Evolutionary conservation across 78 protist species (phyloP), one percentile per base, ranked within the genome.

Genomic region (Dictyostelium purpureum): DNA sequence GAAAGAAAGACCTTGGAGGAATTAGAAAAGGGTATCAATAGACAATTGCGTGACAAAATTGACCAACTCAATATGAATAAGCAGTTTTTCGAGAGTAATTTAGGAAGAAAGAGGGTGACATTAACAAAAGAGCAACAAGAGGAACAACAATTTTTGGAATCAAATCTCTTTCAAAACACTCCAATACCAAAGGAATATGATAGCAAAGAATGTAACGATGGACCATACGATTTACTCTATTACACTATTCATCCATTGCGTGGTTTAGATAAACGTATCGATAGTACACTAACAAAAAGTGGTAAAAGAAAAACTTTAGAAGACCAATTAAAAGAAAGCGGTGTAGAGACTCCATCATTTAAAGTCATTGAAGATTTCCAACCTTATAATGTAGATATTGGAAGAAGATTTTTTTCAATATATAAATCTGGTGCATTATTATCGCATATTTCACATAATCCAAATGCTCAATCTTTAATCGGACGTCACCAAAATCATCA

Each of bases 181-280:
- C 59, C 54, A 5, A 10, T 24, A 3, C 89, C 89, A 43, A 28
- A 26, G n/a, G 67, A 45, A 12, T 67, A 45, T 19, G 42, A 63
- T 2, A 18, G 4, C 10, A 16, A n/a, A 7, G 87, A 78, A 28
- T 40, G 73, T 21, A 49, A 26, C 24, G 78, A 80, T 5, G 78
- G 80, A 38, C 90, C 90, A n/a, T 82, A 82, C 16, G 70, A 82
- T 42, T 35, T 61, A 16, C 54, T 82, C 6, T 79, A 56, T 28
- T 82, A 82, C n/a, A 82, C 90, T 3, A 67, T 82, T 31, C 90
- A 82, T 70, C 90, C 90, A 70, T 57, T 82, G 26, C 59, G 80
- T 19, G 66, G 65, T n/a, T 51, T 49, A 9, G 80, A 74, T 51
- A 40, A 74, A 37, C 45, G 65, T 16, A 74, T 49, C 19, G 80